These are phyloP conservation scores for Physocladia obscura DNA, from an alignment of 192 early-diverging fungal species.

Conservation along the genomic window DNA sequence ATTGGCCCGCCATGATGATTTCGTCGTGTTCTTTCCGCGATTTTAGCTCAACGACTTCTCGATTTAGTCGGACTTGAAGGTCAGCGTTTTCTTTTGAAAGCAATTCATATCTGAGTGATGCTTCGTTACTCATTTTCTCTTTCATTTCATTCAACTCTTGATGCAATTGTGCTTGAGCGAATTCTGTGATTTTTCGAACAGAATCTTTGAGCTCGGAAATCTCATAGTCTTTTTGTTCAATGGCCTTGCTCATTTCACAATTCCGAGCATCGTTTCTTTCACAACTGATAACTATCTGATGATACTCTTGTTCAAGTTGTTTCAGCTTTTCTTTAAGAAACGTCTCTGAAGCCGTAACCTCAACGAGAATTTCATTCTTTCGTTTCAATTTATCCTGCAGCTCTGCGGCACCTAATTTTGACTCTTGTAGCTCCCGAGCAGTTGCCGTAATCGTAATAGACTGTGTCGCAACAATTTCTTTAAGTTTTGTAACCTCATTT, in stretches of 20 bases:
- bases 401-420: slow-evolving; percentile 9
- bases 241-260: slow-evolving; percentile 9
- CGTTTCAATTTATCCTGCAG: slow-evolving; percentile 27
- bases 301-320: slow-evolving; percentile 23
- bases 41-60: slow-evolving; percentile 30
- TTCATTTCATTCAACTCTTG: slow-evolving; percentile 28
- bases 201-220: slow-evolving; percentile 26
- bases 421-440: slow-evolving; percentile 24
- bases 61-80: slow-evolving; percentile 12
- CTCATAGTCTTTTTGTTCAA: slow-evolving; percentile 25
- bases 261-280: slow-evolving; percentile 16
- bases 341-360: not conserved
- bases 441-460: not conserved
- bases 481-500: slow-evolving; percentile 27
- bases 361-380: slow-evolving; percentile 8
- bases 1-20: slow-evolving; percentile 15
- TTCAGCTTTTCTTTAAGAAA: slow-evolving; percentile 20
- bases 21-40: slow-evolving; percentile 29
- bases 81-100: slow-evolving; percentile 27
- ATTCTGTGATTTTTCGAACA: slow-evolving; percentile 19
- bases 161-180: slow-evolving; percentile 7
- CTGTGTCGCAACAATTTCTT: slow-evolving; percentile 27
- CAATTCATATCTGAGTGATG: slow-evolving; percentile 2
- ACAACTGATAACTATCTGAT: slow-evolving; percentile 4
- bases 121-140: slow-evolving; percentile 22